Evolutionary conservation across 805 yeast genomes (phyloP), one percentile per base, ranked within the genome.

Genomic region (Nakazawaea pomicola): DNA sequence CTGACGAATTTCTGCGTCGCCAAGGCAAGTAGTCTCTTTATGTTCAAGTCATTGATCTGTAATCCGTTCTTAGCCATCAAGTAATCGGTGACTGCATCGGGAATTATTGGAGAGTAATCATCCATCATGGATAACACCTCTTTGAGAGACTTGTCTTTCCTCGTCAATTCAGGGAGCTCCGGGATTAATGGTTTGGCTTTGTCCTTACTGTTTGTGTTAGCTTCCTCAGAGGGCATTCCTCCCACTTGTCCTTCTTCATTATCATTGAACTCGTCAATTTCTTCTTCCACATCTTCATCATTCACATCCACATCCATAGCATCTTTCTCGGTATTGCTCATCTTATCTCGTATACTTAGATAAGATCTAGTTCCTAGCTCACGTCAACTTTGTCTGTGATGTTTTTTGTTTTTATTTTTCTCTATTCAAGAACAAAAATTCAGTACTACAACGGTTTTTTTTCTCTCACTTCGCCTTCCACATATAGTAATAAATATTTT

Each of bases 1-100:
- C 90, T 79, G 20, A 93, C 75, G 58, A 93, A 93, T 57, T 93
- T 93, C 55, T 95, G 99, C 0, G 99, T 93, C 1, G 99, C 98
- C 43, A 93, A 67, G 0, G 98, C 97, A 36, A 93, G 67, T 28
- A 93, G 65, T 40, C 98, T 70, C 59, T 89, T 90, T 43, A 85
- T 78, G 44, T 89, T 74, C 11, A 77, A 65, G 57, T 91, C 95
- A 29, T 82, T 71, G 20, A 93, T 78, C 44, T 81, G 83, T 52
- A 93, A 80, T 29, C 97, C 97, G 47, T 88, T 83, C 54, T 83
- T 82, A 18, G 87, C 77, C 39, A 91, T 64, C 54, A 91, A 93
- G 58, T 89, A 93, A 56, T 91, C 97, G 0, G 96, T 85, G 9
- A 93, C 97, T 0, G 95, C 90, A 57, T 93, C 98, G 0, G 99